These are phyloP conservation scores for Microcyclospora pomicola DNA, from an alignment of 2,329 filamentous ascomycete species.

Conservation along the genomic window DNA sequence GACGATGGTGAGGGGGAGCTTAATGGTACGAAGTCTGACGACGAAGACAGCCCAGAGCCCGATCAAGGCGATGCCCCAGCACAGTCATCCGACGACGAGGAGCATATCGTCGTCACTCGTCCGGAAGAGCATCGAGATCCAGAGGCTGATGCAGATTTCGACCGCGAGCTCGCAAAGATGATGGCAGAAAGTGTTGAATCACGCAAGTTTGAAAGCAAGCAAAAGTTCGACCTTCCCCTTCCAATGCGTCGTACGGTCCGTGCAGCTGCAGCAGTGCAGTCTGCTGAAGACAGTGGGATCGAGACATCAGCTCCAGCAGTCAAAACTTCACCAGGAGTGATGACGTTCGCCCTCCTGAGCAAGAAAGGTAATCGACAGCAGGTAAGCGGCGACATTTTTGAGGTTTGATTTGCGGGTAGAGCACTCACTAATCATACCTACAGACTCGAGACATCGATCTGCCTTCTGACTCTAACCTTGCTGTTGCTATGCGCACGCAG, in stretches of 20 bases:
- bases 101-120: constrained; percentile 81
- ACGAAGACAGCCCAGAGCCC: constrained; percentile 37
- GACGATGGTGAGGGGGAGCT: constrained; percentile 60
- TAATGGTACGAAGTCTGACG: constrained; percentile 41
- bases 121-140: constrained; percentile 84
- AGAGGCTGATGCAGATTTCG: constrained; percentile 91
- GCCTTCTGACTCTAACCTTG: constrained; percentile 82
- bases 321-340: constrained; percentile 42
- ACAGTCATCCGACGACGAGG: constrained; percentile 58
- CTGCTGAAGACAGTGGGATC: constrained; percentile 26
- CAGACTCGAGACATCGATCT: constrained; percentile 85
- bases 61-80: constrained; percentile 37
- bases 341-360: constrained; percentile 92
- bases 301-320: constrained; percentile 27
- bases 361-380: constrained; percentile 94
- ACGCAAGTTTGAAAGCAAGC: constrained; percentile 88
- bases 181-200: constrained; percentile 96
- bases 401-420: neutral
- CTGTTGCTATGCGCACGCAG: constrained; percentile 88
- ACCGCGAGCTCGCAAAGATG: constrained; percentile 94
- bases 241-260: constrained; percentile 61
- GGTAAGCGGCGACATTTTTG: constrained; percentile 33
- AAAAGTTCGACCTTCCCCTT: constrained; percentile 91
- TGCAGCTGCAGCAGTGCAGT: constrained; percentile 33
- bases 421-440: constrained; percentile 4